phyloP scores from a whole-genome alignment of 1,284 basidiomycete genomes.

The Ganoderma sp. region DNA sequence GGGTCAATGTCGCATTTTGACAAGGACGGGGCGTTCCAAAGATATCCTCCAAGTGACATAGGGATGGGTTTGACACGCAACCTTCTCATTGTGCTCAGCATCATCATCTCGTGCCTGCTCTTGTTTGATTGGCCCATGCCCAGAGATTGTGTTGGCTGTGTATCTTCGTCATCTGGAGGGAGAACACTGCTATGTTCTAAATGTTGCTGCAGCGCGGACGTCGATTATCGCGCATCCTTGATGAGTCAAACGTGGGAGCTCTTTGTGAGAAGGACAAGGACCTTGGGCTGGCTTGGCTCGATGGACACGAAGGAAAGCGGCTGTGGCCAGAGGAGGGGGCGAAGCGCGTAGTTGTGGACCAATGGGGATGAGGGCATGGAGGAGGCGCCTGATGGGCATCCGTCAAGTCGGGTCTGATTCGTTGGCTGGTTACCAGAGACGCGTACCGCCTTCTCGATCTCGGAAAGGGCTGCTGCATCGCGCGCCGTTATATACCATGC shows the following conservation, averaged over 20 bases:
- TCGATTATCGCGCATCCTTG: neutral
- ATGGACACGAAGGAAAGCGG: neutral
- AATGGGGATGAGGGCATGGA: neutral
- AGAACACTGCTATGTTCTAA: neutral
- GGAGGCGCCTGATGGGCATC: neutral
- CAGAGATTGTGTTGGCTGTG: constrained; percentile 2
- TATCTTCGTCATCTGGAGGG: neutral
- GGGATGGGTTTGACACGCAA: neutral
- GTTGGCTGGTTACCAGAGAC: constrained; percentile 3
- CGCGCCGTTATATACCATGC: constrained; percentile 20
- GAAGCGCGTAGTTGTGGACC: neutral
- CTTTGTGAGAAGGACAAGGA: neutral
- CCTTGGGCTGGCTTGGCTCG: neutral
- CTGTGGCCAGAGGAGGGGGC: neutral
- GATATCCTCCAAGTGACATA: neutral
- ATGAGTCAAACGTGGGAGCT: neutral
- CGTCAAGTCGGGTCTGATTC: constrained; percentile 9
- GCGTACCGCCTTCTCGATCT: constrained; percentile 4
- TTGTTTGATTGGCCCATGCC: neutral
- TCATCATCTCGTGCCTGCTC: constrained; percentile 1
- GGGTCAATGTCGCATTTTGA: neutral
- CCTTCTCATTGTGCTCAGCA: neutral
- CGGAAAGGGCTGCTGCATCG: neutral
- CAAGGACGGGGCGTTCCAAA: neutral
- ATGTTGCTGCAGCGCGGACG: neutral